Percentiles rank a stretch among this genome's conserved stretches.
phyloP scores from a whole-genome alignment of 345 rosid genomes.

The Moringa oleifera region DNA sequence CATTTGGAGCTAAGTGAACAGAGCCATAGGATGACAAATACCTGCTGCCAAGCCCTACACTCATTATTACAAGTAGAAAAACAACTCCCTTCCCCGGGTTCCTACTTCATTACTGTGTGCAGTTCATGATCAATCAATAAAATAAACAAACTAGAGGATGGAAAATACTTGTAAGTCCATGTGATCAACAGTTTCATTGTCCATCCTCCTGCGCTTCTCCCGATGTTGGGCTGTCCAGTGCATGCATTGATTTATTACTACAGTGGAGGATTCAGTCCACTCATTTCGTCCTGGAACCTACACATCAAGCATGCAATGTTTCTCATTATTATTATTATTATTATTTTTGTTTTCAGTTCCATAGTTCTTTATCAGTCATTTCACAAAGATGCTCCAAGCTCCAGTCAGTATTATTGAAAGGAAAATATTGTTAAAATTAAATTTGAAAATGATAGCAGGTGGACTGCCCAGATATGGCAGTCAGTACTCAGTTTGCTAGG shows the following conservation, averaged over 20 bases:
- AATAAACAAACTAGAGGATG: background rate
- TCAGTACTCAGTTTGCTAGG: background rate
- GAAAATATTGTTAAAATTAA: too few relatives aligned
- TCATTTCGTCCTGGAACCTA: slow-evolving; percentile 81
- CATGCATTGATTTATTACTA: slow-evolving; percentile 21
- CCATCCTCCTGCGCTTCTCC: slow-evolving; percentile 71
- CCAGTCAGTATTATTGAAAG: background rate
- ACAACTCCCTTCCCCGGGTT: background rate
- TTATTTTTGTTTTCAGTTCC: too few relatives aligned
- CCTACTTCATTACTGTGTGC: background rate
- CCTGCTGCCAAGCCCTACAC: too few relatives aligned
- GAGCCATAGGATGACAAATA: too few relatives aligned
- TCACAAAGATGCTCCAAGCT: background rate
- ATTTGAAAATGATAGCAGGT: background rate
- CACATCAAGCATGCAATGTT: background rate
- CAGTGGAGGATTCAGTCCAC: slow-evolving; percentile 61
- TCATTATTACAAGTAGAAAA: too few relatives aligned
- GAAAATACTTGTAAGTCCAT: slow-evolving; percentile 35
- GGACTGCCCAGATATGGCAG: background rate
- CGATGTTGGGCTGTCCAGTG: slow-evolving; percentile 37
- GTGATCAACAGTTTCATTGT: slow-evolving; percentile 46
- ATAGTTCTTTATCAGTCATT: too few relatives aligned
- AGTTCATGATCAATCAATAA: background rate
- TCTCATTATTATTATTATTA: too few relatives aligned
- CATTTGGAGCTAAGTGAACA: too few relatives aligned